Evolutionary conservation across 2,329 filamentous ascomycete genomes (phyloP).

Genomic region (Ascomycota sp.): DNA sequence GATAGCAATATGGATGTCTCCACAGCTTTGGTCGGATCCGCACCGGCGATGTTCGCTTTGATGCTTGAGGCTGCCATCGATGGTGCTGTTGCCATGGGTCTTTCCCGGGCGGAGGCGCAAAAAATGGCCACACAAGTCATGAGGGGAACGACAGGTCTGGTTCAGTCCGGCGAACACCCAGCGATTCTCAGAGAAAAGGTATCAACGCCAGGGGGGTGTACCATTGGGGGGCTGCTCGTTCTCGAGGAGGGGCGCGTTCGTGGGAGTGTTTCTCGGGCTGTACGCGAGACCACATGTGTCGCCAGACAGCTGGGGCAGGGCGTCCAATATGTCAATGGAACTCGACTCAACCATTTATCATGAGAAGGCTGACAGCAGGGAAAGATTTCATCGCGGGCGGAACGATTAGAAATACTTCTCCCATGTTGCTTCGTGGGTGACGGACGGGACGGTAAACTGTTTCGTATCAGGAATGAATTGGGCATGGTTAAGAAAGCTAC

Average conservation of each 20-base stretch:
- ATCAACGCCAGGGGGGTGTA: constrained; percentile 59
- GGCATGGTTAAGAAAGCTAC: too few relatives aligned
- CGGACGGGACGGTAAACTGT: too few relatives aligned
- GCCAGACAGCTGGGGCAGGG: constrained; percentile 38
- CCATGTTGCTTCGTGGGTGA: too few relatives aligned
- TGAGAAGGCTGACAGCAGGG: too few relatives aligned
- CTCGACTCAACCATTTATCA: too few relatives aligned
- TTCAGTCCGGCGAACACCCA: constrained; percentile 54
- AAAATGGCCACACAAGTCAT: constrained; percentile 65
- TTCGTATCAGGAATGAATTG: too few relatives aligned
- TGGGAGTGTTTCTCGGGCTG: constrained; percentile 44
- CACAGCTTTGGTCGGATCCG: constrained; percentile 55
- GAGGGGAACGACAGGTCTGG: constrained; percentile 49
- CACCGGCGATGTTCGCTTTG: constrained; percentile 57
- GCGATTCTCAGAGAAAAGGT: constrained; percentile 57
- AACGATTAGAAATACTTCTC: too few relatives aligned
- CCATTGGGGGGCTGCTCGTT: constrained; percentile 51
- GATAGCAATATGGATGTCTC: constrained; percentile 48
- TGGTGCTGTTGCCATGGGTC: constrained; percentile 58
- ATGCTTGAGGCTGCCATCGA: constrained; percentile 59
- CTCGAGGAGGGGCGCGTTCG: constrained; percentile 54
- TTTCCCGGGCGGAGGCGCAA: constrained; percentile 52
- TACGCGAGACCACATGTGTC: constrained; percentile 50
- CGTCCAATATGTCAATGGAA: constrained; percentile 17
- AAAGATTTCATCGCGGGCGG: too few relatives aligned